Percentiles rank a stretch among this genome's conserved stretches.
Evolutionary conservation across 31 red algal genomes (phyloP).

Genomic region (Asparagopsis taxiformis): DNA sequence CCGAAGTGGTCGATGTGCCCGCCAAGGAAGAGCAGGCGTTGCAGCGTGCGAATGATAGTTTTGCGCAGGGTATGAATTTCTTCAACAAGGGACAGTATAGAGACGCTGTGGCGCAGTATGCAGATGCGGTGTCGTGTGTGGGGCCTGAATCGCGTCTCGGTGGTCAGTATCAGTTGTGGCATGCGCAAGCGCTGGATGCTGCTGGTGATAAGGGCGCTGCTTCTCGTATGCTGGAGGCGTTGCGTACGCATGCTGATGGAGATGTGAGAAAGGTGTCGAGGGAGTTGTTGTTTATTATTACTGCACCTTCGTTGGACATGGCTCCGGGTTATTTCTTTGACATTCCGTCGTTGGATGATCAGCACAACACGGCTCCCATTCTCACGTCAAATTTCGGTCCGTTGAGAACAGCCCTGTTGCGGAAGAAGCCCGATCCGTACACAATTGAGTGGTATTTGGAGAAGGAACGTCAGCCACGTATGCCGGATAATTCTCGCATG

Average conservation of each 20-base stretch:
- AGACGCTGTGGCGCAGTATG: conserved; percentile 35
- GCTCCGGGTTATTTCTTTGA: conserved; percentile 66
- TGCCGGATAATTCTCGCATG: conserved; percentile 30
- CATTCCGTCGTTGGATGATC: conserved; percentile 53
- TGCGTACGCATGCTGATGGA: conserved; percentile 60
- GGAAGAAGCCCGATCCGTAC: conserved; percentile 77
- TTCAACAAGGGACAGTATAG: conserved; percentile 74
- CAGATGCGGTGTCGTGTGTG: conserved; percentile 36
- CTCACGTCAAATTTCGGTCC: conserved; percentile 29
- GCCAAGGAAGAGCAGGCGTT: conserved; percentile 18
- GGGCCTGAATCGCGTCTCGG: conserved; percentile 52
- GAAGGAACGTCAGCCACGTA: conserved; percentile 50
- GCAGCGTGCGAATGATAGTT: conserved; percentile 38
- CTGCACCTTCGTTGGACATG: conserved; percentile 74
- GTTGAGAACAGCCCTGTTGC: conserved; percentile 31
- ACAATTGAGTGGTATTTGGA: conserved; percentile 83
- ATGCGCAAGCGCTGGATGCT: conserved; percentile 92
- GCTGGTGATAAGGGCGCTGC: conserved; percentile 67
- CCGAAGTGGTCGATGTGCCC: too few relatives aligned
- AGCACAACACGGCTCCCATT: conserved; percentile 12
- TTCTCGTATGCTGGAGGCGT: conserved; percentile 32
- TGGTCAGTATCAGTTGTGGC: conserved; percentile 88
- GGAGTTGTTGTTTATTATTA: conserved; percentile 82
- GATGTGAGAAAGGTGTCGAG: conserved; percentile 86
- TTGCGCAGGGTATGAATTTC: conserved; percentile 50